These are phyloP conservation scores for Coemansia sp. DNA, from an alignment of 192 early-diverging fungal genomes.

Conservation along the genomic window DNA sequence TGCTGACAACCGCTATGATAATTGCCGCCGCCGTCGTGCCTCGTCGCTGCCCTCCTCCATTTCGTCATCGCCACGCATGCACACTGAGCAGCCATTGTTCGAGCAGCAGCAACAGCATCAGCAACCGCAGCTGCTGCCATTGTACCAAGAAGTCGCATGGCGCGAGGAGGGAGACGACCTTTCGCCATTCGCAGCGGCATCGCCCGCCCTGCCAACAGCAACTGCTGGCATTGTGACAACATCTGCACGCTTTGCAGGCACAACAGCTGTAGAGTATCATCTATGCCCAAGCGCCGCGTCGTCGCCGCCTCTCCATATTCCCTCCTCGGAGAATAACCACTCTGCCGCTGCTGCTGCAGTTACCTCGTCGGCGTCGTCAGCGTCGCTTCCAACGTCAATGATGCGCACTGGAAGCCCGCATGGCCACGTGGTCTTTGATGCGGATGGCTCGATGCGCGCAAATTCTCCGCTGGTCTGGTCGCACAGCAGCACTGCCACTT, in stretches of 20 bases:
- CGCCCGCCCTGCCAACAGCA: constrained; percentile 3
- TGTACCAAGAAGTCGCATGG: constrained; percentile 53
- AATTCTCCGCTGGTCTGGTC: constrained; percentile 48
- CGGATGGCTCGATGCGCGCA: constrained; percentile 34
- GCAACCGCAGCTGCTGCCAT: constrained; percentile 16
- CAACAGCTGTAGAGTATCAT: background rate
- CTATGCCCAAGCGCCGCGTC: background rate
- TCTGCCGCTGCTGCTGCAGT: background rate
- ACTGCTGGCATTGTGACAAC: constrained; percentile 5
- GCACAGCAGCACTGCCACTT: constrained; percentile 22
- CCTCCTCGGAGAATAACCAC: background rate
- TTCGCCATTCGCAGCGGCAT: constrained; percentile 1
- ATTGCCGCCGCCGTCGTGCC: background rate
- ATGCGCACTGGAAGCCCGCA: constrained; percentile 42
- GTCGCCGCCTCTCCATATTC: background rate
- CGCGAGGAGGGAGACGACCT: constrained; percentile 19
- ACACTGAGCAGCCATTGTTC: background rate
- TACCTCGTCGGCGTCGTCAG: background rate
- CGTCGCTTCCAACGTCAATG: constrained; percentile 15
- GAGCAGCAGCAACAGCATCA: no score
- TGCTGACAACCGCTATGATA: background rate
- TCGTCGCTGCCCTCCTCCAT: constrained; percentile 3
- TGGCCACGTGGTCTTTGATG: constrained; percentile 31
- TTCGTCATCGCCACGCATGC: constrained; percentile 9
- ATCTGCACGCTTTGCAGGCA: constrained; percentile 5